A percentile compares a stretch with the other conserved stretches of the same genome.
These are phyloP conservation scores for Aeschynomene evenia DNA, from an alignment of 306 rosid genomes.

Conservation along the genomic window DNA sequence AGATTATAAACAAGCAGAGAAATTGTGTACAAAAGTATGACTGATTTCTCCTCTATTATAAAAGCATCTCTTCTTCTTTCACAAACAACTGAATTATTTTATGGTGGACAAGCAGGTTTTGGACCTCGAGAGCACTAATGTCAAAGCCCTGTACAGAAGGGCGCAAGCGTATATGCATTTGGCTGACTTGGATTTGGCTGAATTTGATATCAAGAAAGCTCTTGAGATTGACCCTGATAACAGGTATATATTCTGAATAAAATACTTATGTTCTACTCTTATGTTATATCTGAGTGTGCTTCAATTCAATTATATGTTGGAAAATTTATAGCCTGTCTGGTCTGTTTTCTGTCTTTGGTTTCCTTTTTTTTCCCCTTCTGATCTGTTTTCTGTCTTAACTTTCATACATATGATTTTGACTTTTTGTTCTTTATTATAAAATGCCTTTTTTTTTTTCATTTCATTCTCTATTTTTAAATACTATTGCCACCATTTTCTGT, in stretches of 20 bases:
- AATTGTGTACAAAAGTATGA: slow-evolving; percentile 66
- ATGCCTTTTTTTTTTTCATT: too few species aligned
- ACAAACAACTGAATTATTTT: neutral
- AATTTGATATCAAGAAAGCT: slow-evolving; percentile 83
- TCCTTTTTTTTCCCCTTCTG: neutral
- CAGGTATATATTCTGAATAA: slow-evolving; percentile 44
- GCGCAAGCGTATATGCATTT: slow-evolving; percentile 74
- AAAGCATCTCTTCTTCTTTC: too few species aligned
- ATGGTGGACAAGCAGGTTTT: slow-evolving; percentile 54
- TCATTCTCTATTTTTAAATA: too few species aligned
- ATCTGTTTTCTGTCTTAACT: too few species aligned
- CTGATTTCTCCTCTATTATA: too few species aligned
- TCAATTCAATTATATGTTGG: too few species aligned
- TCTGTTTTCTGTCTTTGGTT: too few species aligned
- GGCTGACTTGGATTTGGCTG: slow-evolving; percentile 84
- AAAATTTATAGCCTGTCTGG: too few species aligned
- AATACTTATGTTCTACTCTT: neutral
- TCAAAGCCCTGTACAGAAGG: slow-evolving; percentile 92
- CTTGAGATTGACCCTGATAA: slow-evolving; percentile 87
- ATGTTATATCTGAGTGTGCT: neutral
- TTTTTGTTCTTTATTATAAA: too few species aligned
- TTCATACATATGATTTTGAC: too few species aligned
- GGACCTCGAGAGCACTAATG: slow-evolving; percentile 67
- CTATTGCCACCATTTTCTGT: too few species aligned
- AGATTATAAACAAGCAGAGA: slow-evolving; percentile 72